A percentile compares a stretch with the other conserved stretches of the same genome.
phyloP scores from a whole-genome alignment of 495 filamentous ascomycete species.

The Symbiotaphrina buchneri region DNA sequence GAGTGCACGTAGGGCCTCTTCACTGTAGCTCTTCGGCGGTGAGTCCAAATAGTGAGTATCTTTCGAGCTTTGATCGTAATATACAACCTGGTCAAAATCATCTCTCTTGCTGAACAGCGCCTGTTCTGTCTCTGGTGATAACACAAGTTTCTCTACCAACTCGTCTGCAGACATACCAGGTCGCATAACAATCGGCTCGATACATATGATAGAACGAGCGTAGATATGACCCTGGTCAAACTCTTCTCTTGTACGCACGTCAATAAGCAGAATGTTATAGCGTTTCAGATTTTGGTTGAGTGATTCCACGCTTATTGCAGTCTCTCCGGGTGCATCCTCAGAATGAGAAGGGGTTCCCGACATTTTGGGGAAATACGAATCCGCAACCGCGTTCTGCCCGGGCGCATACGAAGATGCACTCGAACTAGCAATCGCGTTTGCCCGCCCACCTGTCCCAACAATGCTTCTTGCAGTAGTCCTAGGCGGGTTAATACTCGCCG shows the following conservation, averaged over 20 bases:
- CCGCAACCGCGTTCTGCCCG: background rate
- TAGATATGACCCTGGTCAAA: slow-evolving; percentile 81
- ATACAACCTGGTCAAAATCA: slow-evolving; percentile 69
- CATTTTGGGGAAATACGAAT: background rate
- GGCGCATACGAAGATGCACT: background rate
- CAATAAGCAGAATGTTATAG: slow-evolving; percentile 55
- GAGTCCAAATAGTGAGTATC: slow-evolving; percentile 27
- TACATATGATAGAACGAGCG: slow-evolving; percentile 59
- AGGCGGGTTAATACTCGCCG: slow-evolving; percentile 26
- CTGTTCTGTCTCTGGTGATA: slow-evolving; percentile 57
- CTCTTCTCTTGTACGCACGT: slow-evolving; percentile 59
- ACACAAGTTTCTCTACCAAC: slow-evolving; percentile 56
- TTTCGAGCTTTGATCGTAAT: slow-evolving; percentile 55
- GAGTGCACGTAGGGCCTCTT: slow-evolving; percentile 41
- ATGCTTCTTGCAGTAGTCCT: slow-evolving; percentile 16
- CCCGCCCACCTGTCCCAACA: slow-evolving; percentile 13
- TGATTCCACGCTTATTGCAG: slow-evolving; percentile 38
- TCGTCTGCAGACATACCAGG: slow-evolving; percentile 69
- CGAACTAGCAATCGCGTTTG: slow-evolving; percentile 8
- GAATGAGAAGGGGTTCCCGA: slow-evolving; percentile 12
- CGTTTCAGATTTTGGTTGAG: slow-evolving; percentile 38
- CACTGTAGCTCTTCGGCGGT: slow-evolving; percentile 22
- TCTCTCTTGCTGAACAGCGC: slow-evolving; percentile 51
- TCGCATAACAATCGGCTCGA: slow-evolving; percentile 63
- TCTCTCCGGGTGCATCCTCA: slow-evolving; percentile 30